Evolutionary conservation across 108 stramenopile genomes (phyloP), one percentile per base, ranked within the genome.

Genomic region (Stephanodiscus triporus): DNA sequence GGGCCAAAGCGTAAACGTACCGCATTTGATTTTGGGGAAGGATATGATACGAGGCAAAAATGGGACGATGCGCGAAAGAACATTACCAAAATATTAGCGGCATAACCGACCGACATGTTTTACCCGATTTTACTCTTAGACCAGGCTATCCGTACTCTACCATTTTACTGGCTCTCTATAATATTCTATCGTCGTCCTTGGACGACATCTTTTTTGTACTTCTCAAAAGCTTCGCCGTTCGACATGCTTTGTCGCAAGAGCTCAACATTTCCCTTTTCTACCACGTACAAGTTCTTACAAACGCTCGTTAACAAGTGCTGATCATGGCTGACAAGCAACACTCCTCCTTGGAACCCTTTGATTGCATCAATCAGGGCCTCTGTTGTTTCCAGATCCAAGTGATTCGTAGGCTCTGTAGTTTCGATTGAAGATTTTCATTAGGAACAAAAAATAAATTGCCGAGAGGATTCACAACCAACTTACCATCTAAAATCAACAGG

Each of bases 251-350:
- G 73, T 29, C 79, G 68, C 53, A 93, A 59, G 17, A 77, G 24
- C 48, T 86, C 84, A 0, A 86, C 81, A 19, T 72, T 59, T 20
- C 80, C 75, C 20, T 90, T 91, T 36, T 88, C 84, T 1, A 97
- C 92, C 10, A 96, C 94, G 76, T 88, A 92, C 24, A 96, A 67
- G 27, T 95, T 85, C 22, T 89, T 77, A 68, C 93, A 95, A 50
- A 91, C 88, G 56, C 73, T 81, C 37, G 90, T 89, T 63, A 95
- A 84, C 47, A 97, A 76, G 79, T 94, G 90, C 70, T 95, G 91
- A 66, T 96, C 95, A 77, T 97, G 97, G 59, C 82, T 86, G 6
- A 97, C 91, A 17, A 94, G 74, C 37, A 96, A 57, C 10, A 97
- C 88, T 24, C 91, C 95, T 36, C 95, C 95, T 65, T 74, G 66